Evolutionary conservation across 257 asterid species (phyloP).

Genomic region (Solanum chilense): DNA sequence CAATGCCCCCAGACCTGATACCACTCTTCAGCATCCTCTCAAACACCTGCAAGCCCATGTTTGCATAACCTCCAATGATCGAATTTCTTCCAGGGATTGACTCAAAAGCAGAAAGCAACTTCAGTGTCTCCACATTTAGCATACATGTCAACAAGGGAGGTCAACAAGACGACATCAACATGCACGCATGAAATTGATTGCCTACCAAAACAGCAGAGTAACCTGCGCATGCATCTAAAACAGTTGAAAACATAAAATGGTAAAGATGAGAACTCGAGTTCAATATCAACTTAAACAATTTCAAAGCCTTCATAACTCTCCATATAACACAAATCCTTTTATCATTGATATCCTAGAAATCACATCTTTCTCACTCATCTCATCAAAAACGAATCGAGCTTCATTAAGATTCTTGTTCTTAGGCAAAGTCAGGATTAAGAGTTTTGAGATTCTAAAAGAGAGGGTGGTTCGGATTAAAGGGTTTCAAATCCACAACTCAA

Average conservation of each 20-base stretch:
- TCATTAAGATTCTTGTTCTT: neutral
- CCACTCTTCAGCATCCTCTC: conserved; percentile 5
- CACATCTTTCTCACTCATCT: conserved; percentile 12
- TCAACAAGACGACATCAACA: conserved; percentile 48
- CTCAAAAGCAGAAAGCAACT: neutral
- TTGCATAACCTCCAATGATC: conserved; percentile 45
- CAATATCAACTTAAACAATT: conserved; percentile 26
- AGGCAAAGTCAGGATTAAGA: neutral
- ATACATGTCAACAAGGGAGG: conserved; percentile 57
- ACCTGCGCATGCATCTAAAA: neutral
- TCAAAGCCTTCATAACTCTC: conserved; percentile 21
- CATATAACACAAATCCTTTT: conserved; percentile 39
- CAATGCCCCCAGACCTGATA: neutral
- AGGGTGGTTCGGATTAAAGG: neutral
- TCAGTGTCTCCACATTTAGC: conserved; percentile 59
- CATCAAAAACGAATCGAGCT: neutral
- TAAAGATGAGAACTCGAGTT: conserved; percentile 20
- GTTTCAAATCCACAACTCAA: neutral
- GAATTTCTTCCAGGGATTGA: conserved; percentile 3
- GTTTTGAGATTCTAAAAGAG: neutral
- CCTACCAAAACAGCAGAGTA: neutral
- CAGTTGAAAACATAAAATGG: conserved; percentile 21
- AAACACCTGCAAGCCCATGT: conserved; percentile 36
- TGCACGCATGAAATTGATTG: neutral
- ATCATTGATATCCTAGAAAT: conserved; percentile 7